Base-by-base conservation (phyloP, 1,284 basidiomycete genomes). In the Fomitopsis pinicola region DNA sequence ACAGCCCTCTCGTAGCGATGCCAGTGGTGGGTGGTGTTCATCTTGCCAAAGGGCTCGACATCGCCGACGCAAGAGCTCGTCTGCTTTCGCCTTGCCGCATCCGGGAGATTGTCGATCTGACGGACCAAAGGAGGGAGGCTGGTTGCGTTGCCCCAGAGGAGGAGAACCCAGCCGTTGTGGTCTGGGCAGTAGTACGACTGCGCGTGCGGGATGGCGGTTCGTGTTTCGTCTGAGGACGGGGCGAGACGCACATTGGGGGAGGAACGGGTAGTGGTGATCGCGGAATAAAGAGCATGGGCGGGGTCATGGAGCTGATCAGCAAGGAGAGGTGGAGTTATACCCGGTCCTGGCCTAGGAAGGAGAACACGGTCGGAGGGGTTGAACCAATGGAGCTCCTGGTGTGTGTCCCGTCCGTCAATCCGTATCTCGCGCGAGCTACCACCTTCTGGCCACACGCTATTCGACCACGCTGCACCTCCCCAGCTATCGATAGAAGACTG, bases 21-120 rank as follows among this genome's bases (percentile, higher is more conserved):
- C 67, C 90, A 92, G 69, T 93, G 91, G 69, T 93, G 91, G 0
- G 90, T 89, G 64, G 81, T 76, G 71, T 91, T 90, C n/a, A 68
- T 67, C 45, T 73, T 75, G 0, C 78, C 78, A 58, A 80, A 80
- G 44, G 80, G 77, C 33, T 80, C 81, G 15, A 71, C 78, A 19
- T 82, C 80, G 17, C 75, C 79, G 28, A 84, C 69, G 66, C 88
- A 90, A 2, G 83, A 84, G 9, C 63, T 68, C 0, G 76, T 81
- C 58, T 70, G 75, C 64, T 79, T 82, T 42, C 87, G 81, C 42
- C 80, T 78, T 2, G 68, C 64, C 65, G 81, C 80, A 62, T 86
- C 79, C 2, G 88, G 89, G 12, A 90, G 78, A 2, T 80, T 68
- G 44, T 79, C 76, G 22, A 72, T 71, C 17, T 76, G 67, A 42